Conservation (phyloP, 192 early-diverging fungal species). For the Diversispora eburnea region DNA sequence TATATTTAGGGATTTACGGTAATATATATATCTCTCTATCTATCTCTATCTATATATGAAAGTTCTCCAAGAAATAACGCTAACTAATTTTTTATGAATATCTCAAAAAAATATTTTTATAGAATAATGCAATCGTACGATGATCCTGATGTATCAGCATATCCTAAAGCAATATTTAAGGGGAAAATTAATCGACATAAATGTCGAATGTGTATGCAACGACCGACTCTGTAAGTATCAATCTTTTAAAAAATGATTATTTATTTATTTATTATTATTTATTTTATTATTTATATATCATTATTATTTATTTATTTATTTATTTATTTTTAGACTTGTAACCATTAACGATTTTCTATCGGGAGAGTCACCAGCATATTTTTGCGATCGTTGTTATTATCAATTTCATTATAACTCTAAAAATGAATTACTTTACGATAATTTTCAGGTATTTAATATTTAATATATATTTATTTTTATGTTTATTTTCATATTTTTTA, state of each 20-base stretch:
- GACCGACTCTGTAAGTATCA: constrained; percentile 43
- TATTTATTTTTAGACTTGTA: constrained; percentile 37
- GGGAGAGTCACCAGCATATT: constrained; percentile 65
- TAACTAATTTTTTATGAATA: background rate
- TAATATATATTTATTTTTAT: no score
- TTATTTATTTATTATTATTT: background rate
- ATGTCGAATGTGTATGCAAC: constrained; percentile 57
- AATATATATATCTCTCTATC: constrained; percentile 26
- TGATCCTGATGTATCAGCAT: constrained; percentile 44
- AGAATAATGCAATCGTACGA: constrained; percentile 33
- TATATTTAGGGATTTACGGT: constrained; percentile 63
- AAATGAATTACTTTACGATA: constrained; percentile 52
- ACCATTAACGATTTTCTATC: constrained; percentile 68
- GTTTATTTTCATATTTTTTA: background rate
- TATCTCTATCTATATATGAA: no score
- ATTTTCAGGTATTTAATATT: constrained; percentile 32
- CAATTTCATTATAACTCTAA: constrained; percentile 64
- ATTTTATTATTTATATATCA: background rate
- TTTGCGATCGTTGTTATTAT: constrained; percentile 68
- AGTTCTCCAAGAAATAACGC: no score
- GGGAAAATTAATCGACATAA: constrained; percentile 51
- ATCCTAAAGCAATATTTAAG: constrained; percentile 55
- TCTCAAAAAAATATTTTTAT: background rate
- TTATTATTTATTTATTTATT: background rate
- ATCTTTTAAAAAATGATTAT: background rate